These are phyloP conservation scores for Paramarasmius palmivorus DNA, from an alignment of 1,284 basidiomycete genomes.

Conservation along the genomic window DNA sequence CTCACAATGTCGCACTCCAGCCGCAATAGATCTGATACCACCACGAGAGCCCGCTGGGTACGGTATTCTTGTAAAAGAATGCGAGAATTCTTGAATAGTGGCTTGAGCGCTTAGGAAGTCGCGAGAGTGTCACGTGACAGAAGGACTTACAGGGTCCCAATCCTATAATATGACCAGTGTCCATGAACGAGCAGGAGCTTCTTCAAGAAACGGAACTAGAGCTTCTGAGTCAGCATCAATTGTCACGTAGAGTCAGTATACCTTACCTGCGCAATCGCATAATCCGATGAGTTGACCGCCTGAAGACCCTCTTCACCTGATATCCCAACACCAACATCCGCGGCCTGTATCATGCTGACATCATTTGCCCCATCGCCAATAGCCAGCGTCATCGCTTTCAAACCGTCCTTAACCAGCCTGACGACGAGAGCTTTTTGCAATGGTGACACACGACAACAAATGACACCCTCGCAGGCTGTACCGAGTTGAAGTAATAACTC, in stretches of 20 bases:
- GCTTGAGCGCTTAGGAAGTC: background rate
- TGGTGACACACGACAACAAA: slow-evolving; percentile 97
- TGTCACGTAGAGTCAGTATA: background rate
- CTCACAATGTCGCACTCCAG: slow-evolving; percentile 93
- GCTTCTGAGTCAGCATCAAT: slow-evolving; percentile 4
- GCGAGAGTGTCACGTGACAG: background rate
- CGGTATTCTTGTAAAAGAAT: slow-evolving; percentile 99
- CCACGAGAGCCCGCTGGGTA: slow-evolving; percentile 92
- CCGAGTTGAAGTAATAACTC: slow-evolving; percentile 83
- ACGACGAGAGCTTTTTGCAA: slow-evolving; percentile 96
- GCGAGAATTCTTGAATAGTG: slow-evolving; percentile 76
- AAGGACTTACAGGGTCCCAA: slow-evolving; percentile 76
- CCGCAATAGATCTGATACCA: slow-evolving; percentile 98
- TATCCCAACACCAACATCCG: slow-evolving; percentile 95
- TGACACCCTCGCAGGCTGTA: slow-evolving; percentile 90
- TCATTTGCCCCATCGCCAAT: slow-evolving; percentile 98
- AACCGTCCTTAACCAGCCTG: slow-evolving; percentile 87
- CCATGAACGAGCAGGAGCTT: slow-evolving; percentile 92
- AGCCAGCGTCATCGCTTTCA: slow-evolving; percentile 89
- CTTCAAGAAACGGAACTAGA: slow-evolving; percentile 89
- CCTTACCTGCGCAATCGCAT: slow-evolving; percentile 86
- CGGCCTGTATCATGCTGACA: slow-evolving; percentile 93
- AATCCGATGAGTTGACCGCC: slow-evolving; percentile 96
- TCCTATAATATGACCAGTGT: slow-evolving; percentile 97
- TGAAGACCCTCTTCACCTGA: slow-evolving; percentile 96